Evolutionary conservation across 2,329 filamentous ascomycete genomes (phyloP).

Genomic region (Coniochaeta sp.): DNA sequence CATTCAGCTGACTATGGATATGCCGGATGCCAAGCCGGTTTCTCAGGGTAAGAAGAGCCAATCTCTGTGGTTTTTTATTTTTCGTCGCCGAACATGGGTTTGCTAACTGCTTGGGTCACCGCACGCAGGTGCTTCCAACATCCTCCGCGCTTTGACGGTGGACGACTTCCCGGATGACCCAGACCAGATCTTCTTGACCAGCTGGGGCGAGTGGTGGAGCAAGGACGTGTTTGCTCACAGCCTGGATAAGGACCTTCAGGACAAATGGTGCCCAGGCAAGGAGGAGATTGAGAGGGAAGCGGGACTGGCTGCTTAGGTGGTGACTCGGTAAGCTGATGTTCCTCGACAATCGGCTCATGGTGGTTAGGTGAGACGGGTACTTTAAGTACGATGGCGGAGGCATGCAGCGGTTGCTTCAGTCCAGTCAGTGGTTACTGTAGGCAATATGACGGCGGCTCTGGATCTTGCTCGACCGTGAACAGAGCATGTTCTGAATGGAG

Average conservation of each 20-base stretch:
- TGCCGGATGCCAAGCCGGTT: constrained; percentile 39
- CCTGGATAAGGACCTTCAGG: constrained; percentile 38
- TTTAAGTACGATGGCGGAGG: no score
- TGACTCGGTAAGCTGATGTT: background rate
- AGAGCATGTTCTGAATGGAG: no score
- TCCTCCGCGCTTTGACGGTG: constrained; percentile 34
- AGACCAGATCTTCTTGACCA: constrained; percentile 45
- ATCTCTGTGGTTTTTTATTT: no score
- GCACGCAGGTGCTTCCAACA: constrained; percentile 33
- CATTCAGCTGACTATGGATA: constrained; percentile 18
- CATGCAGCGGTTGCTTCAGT: background rate
- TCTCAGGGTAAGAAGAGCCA: constrained; percentile 30
- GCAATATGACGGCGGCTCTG: background rate
- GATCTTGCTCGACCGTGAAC: background rate
- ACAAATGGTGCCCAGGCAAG: constrained; percentile 41
- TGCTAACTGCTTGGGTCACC: constrained; percentile 8
- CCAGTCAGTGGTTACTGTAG: background rate
- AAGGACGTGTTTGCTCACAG: constrained; percentile 31
- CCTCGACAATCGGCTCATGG: no score
- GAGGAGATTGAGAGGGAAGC: constrained; percentile 40
- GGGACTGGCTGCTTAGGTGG: background rate
- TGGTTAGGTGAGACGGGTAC: no score
- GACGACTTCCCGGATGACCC: constrained; percentile 41
- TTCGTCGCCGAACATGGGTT: background rate
- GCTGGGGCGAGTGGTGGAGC: constrained; percentile 50